Conservation (phyloP, 805 yeast genomes). For the Kazachstania viticola region DNA sequence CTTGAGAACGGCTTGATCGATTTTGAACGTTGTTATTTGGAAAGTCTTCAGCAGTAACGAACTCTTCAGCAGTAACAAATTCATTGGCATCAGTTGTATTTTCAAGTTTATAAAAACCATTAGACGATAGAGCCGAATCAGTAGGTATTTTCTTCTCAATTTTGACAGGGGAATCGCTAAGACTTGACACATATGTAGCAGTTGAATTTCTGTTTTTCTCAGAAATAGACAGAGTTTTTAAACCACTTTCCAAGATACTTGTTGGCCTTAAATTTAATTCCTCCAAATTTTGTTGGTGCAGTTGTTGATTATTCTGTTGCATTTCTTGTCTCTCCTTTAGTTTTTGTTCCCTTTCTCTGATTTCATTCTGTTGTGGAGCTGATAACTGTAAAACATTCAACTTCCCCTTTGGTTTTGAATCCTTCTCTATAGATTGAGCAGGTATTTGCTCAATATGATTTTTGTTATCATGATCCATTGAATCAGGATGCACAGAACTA, state of each 20-base stretch:
- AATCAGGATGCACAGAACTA: too few species aligned
- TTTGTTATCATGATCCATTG: too few species aligned
- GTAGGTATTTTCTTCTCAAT: too few species aligned
- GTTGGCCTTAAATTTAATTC: slow-evolving; percentile 13
- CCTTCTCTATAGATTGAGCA: too few species aligned
- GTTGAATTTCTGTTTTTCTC: slow-evolving; percentile 10
- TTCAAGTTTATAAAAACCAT: slow-evolving; percentile 19
- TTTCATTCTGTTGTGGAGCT: slow-evolving; percentile 16
- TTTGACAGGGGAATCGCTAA: slow-evolving; percentile 18
- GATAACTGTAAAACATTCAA: slow-evolving; percentile 18
- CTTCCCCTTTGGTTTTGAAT: slow-evolving; percentile 6
- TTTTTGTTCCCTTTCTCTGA: slow-evolving; percentile 9
- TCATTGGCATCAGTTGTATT: slow-evolving; percentile 17
- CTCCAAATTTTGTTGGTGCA: slow-evolving; percentile 3
- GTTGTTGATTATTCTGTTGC: slow-evolving; percentile 5
- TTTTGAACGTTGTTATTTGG: neutral
- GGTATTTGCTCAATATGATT: too few species aligned
- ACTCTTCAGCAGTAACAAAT: slow-evolving; percentile 23
- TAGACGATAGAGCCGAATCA: slow-evolving; percentile 15
- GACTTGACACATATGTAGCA: slow-evolving; percentile 15
- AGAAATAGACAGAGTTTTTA: slow-evolving; percentile 9
- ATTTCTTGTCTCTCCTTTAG: slow-evolving; percentile 5
- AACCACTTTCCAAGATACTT: slow-evolving; percentile 12
- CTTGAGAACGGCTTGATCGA: neutral
- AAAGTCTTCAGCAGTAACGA: slow-evolving; percentile 3